These are phyloP conservation scores for Spiraea crenata DNA, from an alignment of 331 rosid species.

Conservation along the genomic window DNA sequence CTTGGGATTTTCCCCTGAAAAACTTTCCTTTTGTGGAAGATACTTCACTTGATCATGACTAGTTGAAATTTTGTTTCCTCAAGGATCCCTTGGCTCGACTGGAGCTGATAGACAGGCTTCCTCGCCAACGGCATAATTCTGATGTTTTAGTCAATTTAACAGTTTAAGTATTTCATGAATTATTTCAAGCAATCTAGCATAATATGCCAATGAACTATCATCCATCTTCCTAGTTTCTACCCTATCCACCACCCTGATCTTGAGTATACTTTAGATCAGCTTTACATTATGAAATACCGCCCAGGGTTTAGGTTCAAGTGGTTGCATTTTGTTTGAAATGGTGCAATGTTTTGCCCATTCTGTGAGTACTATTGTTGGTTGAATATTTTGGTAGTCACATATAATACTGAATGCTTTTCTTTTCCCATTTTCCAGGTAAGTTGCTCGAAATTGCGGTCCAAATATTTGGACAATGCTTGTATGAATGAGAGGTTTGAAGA, in stretches of 20 bases:
- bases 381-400: neutral
- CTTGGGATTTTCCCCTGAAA: neutral
- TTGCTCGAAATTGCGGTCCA: neutral
- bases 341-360: no score
- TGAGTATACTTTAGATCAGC: no score
- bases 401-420: neutral
- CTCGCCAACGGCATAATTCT: neutral
- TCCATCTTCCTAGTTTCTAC: no score
- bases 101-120: neutral
- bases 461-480: neutral
- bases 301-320: neutral
- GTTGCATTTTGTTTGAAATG: neutral
- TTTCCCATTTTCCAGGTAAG: constrained; percentile 2
- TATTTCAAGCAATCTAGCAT: neutral
- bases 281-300: no score
- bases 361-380: neutral
- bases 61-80: neutral
- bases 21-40: neutral
- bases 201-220: neutral
- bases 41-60: constrained; percentile 2
- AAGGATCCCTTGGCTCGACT: neutral
- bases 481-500: neutral
- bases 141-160: neutral
- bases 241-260: no score
- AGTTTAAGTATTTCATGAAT: neutral